These are phyloP conservation scores for Podospora fimiseda DNA, from an alignment of 495 filamentous ascomycete genomes.

Conservation along the genomic window DNA sequence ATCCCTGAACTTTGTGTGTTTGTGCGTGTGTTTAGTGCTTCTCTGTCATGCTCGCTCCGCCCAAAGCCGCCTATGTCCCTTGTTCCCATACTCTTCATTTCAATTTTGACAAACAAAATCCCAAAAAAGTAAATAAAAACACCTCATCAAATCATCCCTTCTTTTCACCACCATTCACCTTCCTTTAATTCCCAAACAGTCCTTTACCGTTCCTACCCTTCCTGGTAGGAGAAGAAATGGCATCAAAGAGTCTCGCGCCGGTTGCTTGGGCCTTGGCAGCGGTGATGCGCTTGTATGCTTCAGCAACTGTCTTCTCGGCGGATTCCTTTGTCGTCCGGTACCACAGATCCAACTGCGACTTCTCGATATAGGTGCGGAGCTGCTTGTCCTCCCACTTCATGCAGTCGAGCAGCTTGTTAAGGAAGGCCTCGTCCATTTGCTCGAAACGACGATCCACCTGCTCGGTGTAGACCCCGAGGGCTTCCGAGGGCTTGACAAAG, in stretches of 20 bases:
- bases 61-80: too few species aligned
- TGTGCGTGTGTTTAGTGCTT: not conserved
- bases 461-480: constrained; percentile 47
- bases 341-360: constrained; percentile 56
- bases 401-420: constrained; percentile 43
- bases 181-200: not conserved
- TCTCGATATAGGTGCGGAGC: constrained; percentile 49
- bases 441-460: constrained; percentile 49
- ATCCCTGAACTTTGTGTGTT: too few species aligned
- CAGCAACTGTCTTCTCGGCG: constrained; percentile 26
- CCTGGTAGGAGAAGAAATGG: not conserved
- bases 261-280: not conserved
- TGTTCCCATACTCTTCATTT: too few species aligned
- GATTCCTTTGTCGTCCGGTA: constrained; percentile 24
- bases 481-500: constrained; percentile 41
- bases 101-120: too few species aligned
- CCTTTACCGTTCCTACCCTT: not conserved
- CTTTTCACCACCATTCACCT: not conserved
- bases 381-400: constrained; percentile 52
- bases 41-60: not conserved
- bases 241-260: not conserved
- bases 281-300: constrained; percentile 7
- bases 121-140: too few species aligned
- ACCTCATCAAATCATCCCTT: too few species aligned
- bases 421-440: constrained; percentile 39